Evolutionary conservation across 352 stramenopile genomes (phyloP), one percentile per base, ranked within the genome.

Genomic region (Phytophthora capsici): DNA sequence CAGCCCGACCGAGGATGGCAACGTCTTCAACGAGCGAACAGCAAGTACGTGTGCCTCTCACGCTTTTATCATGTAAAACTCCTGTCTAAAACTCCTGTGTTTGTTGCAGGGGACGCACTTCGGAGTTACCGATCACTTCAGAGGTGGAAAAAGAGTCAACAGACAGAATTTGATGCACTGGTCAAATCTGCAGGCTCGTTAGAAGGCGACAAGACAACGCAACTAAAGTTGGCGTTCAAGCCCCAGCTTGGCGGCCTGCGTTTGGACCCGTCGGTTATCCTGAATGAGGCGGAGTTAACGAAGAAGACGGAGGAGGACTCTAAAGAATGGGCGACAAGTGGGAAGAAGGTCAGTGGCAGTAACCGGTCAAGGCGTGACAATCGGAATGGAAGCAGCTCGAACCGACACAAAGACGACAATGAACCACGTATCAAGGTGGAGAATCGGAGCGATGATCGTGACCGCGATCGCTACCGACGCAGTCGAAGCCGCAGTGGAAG

Each of bases 81-180:
- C 2, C n/a, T 34, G 3, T 49, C 20, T 49, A 26, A 49, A 13
- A 8, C 25, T 37, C 37, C 2, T 37, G 6, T 54, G 19, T 37
- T 46, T 45, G 26, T 28, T 52, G n/a, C 56, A 91, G 85, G 85
- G 75, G 65, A 83, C 19, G 83, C 86, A 14, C 47, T 94, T 59
- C 81, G 77, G 28, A 84, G 82, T 26, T 88, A 91, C 47, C 78
- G 80, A 41, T 57, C 70, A 16, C 57, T 94, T 23, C 67, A 77
- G 13, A 73, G 75, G 22, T 94, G 86, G 86, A 94, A 91, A 34
- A 82, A 78, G 52, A 75, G 57, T 7, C 86, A 94, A 53, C 71
- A 78, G 26, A 69, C 56, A 10, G 76, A 88, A 45, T 93, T 91
- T 57, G 78, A 94, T 13, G 57, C 57, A 3, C 37, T 94, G 19